Base-by-base conservation (phyloP, 148 eudicot species). In the Silene latifolia region DNA sequence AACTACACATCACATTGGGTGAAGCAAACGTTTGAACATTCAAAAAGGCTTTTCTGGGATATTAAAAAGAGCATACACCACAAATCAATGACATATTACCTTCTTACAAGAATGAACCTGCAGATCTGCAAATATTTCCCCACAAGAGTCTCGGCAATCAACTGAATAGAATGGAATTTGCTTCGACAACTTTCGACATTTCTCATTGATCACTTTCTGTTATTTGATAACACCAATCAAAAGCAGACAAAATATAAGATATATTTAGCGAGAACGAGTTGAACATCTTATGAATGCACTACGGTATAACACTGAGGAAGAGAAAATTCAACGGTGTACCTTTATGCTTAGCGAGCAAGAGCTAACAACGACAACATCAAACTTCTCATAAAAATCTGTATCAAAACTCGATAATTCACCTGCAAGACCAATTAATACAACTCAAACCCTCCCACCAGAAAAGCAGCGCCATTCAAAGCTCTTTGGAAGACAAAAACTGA, bases 41-140 rank as follows among this genome's bases (percentile, higher is more conserved):
- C 13, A 44, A 21, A 7, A 35, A 14, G 39, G 53, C 42, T 27
- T 25, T 42, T 39, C 48, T 68, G 65, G 21, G 27, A 24, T 46
- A 24, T n/a, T 46, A 19, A 8, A 76, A 11, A 57, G 3, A 8
- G 9, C 29, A 29, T 15, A 62, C 15, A 6, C 64, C 44, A 61
- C 67, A 44, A 61, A 7, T 9, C 2, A 35, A n/a, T 24, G 62
- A 58, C 48, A 44, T 63, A 51, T 11, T 62, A 95, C 99, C 98
- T 83, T 87, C 58, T 92, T 79, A 72, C 84, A 92, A 56, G 83
- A 71, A 83, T 89, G 88, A 63, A 81, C 82, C 83, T 92, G 91
- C 86, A 95, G 77, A 86, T 95, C 98, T 78, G 84, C 92, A 86
- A 95, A 95, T 77, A 95, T 88, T 76, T 95, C 99, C 74, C 99